Conservation (phyloP, 169 alveolate genomes). For the Cryptosporidium tyzzeri region DNA sequence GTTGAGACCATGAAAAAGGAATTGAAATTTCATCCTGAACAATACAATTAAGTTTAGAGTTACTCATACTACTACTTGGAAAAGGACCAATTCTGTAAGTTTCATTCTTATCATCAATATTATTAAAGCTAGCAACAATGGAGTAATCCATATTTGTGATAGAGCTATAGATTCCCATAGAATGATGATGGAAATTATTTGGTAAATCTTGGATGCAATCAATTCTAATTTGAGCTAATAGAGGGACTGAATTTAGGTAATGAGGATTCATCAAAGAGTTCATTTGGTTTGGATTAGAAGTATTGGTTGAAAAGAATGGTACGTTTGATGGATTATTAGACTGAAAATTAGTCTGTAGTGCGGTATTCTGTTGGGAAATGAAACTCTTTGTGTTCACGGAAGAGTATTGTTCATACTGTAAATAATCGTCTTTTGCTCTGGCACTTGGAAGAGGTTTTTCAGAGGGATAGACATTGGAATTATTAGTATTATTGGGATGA, state of each 20-base stretch:
- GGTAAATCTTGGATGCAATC: conserved; percentile 66
- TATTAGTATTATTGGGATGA: not conserved
- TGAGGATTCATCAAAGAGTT: conserved; percentile 32
- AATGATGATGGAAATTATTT: not conserved
- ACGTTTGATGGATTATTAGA: not conserved
- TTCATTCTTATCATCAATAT: conserved; percentile 64
- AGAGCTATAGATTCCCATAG: conserved; percentile 48
- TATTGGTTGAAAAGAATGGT: conserved; percentile 7
- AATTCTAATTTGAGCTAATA: conserved; percentile 65
- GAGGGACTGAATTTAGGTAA: conserved; percentile 53
- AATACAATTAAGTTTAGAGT: conserved; percentile 20
- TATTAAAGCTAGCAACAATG: conserved; percentile 59
- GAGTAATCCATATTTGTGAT: conserved; percentile 49
- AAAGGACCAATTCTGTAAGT: conserved; percentile 71
- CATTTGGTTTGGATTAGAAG: conserved; percentile 25
- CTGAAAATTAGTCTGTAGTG: conserved; percentile 18
- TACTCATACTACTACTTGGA: conserved; percentile 21
- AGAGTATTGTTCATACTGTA: conserved; percentile 13
- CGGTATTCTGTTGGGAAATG: conserved; percentile 4
- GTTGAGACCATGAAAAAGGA: conserved; percentile 68
- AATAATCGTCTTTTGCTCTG: not conserved
- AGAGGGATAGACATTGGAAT: not conserved
- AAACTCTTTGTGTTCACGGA: not conserved
- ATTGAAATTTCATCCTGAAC: conserved; percentile 44
- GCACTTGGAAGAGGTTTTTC: conserved; percentile 10